A percentile compares a stretch with the other conserved stretches of the same genome.
Evolutionary conservation across 2,329 filamentous ascomycete genomes (phyloP).

Genomic region (Tolypocladium cylindrosporum): DNA sequence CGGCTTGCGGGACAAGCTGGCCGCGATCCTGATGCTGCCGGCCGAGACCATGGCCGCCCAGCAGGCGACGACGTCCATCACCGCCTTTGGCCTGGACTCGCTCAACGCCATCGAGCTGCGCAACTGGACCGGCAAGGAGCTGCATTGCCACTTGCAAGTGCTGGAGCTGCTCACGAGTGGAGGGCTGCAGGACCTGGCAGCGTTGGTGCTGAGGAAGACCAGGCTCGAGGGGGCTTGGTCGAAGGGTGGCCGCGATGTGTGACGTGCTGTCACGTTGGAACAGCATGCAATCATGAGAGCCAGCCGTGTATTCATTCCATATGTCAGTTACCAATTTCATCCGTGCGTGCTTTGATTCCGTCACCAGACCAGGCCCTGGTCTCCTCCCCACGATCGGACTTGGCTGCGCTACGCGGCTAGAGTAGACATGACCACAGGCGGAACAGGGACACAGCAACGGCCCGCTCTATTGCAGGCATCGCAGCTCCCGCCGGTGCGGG

Average conservation of each 20-base stretch:
- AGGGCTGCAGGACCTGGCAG: constrained; percentile 16
- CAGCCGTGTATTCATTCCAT: too few relatives aligned
- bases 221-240: constrained; percentile 11
- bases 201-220: constrained; percentile 15
- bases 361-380: too few relatives aligned
- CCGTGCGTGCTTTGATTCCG: too few relatives aligned
- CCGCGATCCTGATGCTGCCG: constrained; percentile 22
- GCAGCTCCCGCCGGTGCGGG: too few relatives aligned
- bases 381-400: too few relatives aligned
- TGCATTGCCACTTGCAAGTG: constrained; percentile 35
- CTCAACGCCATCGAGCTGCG: constrained; percentile 39
- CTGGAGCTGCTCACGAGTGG: constrained; percentile 44
- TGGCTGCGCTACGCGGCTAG: too few relatives aligned
- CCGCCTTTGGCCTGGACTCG: constrained; percentile 29
- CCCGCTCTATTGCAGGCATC: too few relatives aligned
- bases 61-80: constrained; percentile 11
- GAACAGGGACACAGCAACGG: too few relatives aligned
- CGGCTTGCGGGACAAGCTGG: constrained; percentile 18
- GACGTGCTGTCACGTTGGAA: too few relatives aligned
- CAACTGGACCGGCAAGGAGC: constrained; percentile 38
- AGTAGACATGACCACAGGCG: too few relatives aligned
- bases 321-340: too few relatives aligned
- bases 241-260: not conserved
- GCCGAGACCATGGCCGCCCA: constrained; percentile 10
- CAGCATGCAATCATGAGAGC: too few relatives aligned